Conservation (phyloP, 2,329 filamentous ascomycete species). For the Penicillium sp. region DNA sequence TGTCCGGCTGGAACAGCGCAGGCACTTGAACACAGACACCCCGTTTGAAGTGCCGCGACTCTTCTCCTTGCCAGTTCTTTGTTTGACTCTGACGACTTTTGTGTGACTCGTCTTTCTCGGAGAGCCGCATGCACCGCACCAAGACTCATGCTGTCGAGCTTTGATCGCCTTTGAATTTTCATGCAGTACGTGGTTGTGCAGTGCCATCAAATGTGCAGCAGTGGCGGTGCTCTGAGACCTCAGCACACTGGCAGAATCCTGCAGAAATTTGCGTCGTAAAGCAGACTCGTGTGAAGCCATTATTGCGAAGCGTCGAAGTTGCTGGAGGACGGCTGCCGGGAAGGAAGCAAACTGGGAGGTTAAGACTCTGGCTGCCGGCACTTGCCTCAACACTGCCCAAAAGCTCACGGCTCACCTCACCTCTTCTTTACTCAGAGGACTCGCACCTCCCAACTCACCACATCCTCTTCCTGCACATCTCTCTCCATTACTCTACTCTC, state of each 20-base stretch:
- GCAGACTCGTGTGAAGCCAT: slow-evolving; percentile 22
- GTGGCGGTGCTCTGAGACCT: slow-evolving; percentile 34
- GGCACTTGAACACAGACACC: slow-evolving; percentile 34
- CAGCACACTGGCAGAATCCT: slow-evolving; percentile 31
- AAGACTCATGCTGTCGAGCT: slow-evolving; percentile 27
- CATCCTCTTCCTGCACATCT: not conserved
- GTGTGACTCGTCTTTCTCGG: slow-evolving; percentile 30
- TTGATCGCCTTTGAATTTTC: slow-evolving; percentile 32
- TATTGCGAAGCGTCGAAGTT: not conserved
- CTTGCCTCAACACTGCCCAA: not conserved
- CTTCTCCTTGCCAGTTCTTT: slow-evolving; percentile 12
- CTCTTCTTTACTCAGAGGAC: not conserved
- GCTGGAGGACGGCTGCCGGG: not conserved
- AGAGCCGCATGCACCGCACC: slow-evolving; percentile 40
- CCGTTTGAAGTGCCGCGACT: slow-evolving; percentile 17
- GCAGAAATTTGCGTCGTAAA: slow-evolving; percentile 34
- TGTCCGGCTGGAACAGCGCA: slow-evolving; percentile 33
- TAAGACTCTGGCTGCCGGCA: not conserved
- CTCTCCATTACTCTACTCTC: not conserved
- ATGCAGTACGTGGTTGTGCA: slow-evolving; percentile 34
- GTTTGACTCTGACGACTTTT: slow-evolving; percentile 25
- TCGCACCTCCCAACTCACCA: not conserved
- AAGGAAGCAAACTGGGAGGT: not conserved
- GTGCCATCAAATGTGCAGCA: slow-evolving; percentile 36
- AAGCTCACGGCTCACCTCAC: not conserved